Conservation (phyloP, 345 rosid genomes). For the Populus nigra region DNA sequence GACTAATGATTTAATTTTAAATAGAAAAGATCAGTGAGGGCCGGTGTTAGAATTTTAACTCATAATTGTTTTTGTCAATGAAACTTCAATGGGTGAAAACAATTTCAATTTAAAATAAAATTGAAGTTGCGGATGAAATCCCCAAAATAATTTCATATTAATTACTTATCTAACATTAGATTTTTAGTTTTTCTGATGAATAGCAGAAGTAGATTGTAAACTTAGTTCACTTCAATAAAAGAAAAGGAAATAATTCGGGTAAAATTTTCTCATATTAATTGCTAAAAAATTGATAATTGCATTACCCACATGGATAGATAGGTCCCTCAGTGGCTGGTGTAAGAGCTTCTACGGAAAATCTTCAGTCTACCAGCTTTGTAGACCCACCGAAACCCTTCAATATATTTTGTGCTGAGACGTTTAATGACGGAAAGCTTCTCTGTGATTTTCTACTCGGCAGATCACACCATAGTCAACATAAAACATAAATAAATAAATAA, state of each 20-base stretch:
- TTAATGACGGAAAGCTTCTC: not conserved
- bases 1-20: too few relatives aligned
- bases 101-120: too few relatives aligned
- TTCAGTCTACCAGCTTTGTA: not conserved
- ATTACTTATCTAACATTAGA: not conserved
- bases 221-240: not conserved
- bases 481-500: not conserved
- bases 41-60: too few relatives aligned
- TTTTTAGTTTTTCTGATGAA: not conserved
- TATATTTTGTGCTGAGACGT: not conserved
- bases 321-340: not conserved
- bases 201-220: not conserved
- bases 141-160: too few relatives aligned
- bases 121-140: too few relatives aligned
- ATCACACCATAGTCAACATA: not conserved
- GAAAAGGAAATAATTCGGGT: not conserved
- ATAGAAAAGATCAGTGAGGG: too few relatives aligned
- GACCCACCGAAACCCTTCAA: not conserved
- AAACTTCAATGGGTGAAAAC: too few relatives aligned
- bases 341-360: not conserved
- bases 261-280: not conserved
- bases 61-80: too few relatives aligned
- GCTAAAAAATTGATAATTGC: not conserved
- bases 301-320: not conserved
- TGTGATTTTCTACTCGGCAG: not conserved